These are phyloP conservation scores for Aphanomyces invadans DNA, from an alignment of 352 stramenopile species.

Conservation along the genomic window DNA sequence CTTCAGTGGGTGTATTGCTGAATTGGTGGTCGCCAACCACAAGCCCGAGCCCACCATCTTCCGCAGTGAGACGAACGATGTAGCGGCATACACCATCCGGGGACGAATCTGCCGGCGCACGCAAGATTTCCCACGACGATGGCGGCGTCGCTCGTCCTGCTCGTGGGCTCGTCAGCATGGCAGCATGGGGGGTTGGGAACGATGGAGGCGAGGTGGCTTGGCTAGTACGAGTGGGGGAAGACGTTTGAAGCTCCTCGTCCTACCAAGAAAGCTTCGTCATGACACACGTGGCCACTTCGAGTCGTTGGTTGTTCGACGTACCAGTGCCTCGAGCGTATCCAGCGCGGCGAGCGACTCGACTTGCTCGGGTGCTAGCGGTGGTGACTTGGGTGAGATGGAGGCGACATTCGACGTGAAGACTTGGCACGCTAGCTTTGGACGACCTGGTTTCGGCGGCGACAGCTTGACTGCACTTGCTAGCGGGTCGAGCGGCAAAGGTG, in stretches of 20 bases:
- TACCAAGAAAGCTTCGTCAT: background rate
- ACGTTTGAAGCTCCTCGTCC: background rate
- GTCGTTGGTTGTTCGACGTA: too few relatives aligned
- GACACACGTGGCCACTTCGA: too few relatives aligned
- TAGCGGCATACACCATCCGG: background rate
- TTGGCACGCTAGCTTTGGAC: background rate
- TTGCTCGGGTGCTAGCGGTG: background rate
- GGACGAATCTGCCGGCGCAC: background rate
- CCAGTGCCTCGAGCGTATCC: background rate
- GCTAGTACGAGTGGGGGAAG: background rate
- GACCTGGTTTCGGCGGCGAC: background rate
- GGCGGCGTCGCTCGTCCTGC: background rate
- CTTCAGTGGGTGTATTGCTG: background rate
- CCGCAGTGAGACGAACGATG: slow-evolving; percentile 47
- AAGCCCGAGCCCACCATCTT: slow-evolving; percentile 65
- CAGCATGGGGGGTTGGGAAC: background rate
- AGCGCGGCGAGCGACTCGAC: background rate
- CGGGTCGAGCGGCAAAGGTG: too few relatives aligned
- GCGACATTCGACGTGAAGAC: background rate
- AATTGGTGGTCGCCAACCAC: slow-evolving; percentile 35
- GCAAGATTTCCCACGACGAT: background rate
- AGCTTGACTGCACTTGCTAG: too few relatives aligned
- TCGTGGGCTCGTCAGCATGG: too few relatives aligned
- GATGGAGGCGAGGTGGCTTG: slow-evolving; percentile 6
- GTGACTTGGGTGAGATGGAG: background rate